Conservation (phyloP, 108 stramenopile species). For the Bacterosira constricta region DNA sequence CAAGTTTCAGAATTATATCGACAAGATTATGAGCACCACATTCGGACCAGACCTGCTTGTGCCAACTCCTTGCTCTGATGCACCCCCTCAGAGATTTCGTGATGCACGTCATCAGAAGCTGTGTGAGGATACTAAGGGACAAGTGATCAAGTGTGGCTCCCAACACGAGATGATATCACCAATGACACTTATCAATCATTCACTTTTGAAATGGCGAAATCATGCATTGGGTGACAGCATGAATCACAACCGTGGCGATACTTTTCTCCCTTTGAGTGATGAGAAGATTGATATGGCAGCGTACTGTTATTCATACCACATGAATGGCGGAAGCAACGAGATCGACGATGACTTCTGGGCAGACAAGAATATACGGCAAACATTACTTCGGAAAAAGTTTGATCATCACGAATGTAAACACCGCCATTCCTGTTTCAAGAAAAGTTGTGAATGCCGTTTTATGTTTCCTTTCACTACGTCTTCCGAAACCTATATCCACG, state of each 20-base stretch:
- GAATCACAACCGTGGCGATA: not conserved
- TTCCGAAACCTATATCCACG: not conserved
- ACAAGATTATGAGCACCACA: not conserved
- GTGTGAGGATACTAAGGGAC: too few relatives aligned
- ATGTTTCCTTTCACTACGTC: constrained; percentile 1
- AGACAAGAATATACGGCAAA: not conserved
- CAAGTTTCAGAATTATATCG: not conserved
- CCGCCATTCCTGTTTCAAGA: constrained; percentile 20
- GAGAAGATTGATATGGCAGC: constrained; percentile 1
- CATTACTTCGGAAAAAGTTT: constrained; percentile 8
- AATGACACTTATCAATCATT: too few relatives aligned
- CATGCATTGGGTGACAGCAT: not conserved
- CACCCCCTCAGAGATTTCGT: too few relatives aligned
- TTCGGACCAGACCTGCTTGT: not conserved
- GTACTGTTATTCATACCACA: constrained; percentile 12
- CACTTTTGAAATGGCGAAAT: not conserved
- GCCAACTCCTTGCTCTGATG: too few relatives aligned
- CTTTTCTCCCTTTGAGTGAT: not conserved
- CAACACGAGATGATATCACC: too few relatives aligned
- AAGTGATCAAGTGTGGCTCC: too few relatives aligned
- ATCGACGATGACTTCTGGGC: constrained; percentile 14
- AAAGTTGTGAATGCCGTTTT: constrained; percentile 18
- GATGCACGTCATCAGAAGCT: too few relatives aligned
- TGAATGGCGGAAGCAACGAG: constrained; percentile 3
- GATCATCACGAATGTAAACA: constrained; percentile 8